Evolutionary conservation across 306 rosid species (phyloP), one percentile per base, ranked within the genome.

Genomic region (Erythrophleum fordii): DNA sequence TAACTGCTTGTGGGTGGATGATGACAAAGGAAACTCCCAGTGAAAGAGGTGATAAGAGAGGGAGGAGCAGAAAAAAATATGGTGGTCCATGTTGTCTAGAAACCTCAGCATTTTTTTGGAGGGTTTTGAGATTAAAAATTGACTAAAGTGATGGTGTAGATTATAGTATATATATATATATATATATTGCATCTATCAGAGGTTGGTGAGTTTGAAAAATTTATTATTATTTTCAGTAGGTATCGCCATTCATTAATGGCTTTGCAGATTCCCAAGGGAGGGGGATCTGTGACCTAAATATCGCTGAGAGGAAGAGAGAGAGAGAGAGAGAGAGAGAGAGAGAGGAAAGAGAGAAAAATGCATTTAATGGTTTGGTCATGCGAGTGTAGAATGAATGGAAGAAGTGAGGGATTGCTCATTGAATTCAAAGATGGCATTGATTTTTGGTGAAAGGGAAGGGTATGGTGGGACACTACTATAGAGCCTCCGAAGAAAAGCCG

Each of bases 191-290:
- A 62, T 76, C 77, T 73, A 71, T 66, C 80, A 82, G 86, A 88
- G 91, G 82, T 79, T 80, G 88, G 87, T 83, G 97, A 77, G 97
- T 72, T 75, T 82, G 72, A 77, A 82, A 78, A 44, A 71, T 68
- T 82, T 85, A 69, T 82, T 80, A 77, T 79, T 74, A 73, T 28
- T 55, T 77, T 66, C 82, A 85, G 90, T 88, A 88, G 89, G 86
- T 75, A 86, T 80, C 31, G 95, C 88, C 87, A 86, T 86, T 86
- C 90, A 86, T 89, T 85, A 86, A 87, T 91, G 94, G 93, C 91
- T 72, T 87, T 87, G 91, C 92, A 83, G 90, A 90, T 93, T 93
- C 94, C 97, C 97, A 73, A 90, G 88, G 93, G 87, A 76, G 76
- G 84, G 91, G 83, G 84, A 78, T 86, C 69, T 81, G 77, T 81